Evolutionary conservation across 2,329 filamentous ascomycete species (phyloP).

Genomic region (Juglanconis oblonga): DNA sequence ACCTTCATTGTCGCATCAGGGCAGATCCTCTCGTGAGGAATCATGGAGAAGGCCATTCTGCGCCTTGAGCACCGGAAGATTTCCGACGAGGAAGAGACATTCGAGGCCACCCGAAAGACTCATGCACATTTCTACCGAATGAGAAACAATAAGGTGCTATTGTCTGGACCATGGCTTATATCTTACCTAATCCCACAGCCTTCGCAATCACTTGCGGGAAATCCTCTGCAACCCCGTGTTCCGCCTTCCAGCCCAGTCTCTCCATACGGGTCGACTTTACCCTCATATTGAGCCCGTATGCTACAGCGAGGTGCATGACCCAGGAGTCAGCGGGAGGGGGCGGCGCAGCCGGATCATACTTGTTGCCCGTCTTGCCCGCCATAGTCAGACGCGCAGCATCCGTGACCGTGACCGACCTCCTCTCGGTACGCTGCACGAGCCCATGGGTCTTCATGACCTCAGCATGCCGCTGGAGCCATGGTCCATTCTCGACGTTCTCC

Average conservation of each 20-base stretch:
- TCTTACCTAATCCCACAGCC: neutral
- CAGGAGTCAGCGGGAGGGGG: slow-evolving; percentile 8
- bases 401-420: slow-evolving; percentile 10
- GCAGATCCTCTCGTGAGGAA: too few relatives aligned
- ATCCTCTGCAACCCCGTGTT: neutral
- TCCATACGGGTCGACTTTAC: neutral
- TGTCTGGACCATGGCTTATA: neutral
- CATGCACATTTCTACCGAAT: too few relatives aligned
- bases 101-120: too few relatives aligned
- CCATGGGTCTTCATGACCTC: slow-evolving; percentile 11
- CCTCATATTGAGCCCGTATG: slow-evolving; percentile 6
- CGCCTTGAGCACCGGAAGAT: too few relatives aligned
- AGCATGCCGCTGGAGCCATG: neutral
- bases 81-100: too few relatives aligned
- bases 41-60: too few relatives aligned
- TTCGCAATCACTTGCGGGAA: neutral
- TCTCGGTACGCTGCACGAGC: slow-evolving; percentile 5
- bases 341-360: slow-evolving; percentile 9
- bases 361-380: neutral
- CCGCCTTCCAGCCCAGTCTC: slow-evolving; percentile 1
- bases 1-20: too few relatives aligned
- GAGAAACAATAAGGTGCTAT: too few relatives aligned
- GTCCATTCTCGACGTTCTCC: slow-evolving; percentile 9
- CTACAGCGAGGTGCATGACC: neutral
- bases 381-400: slow-evolving; percentile 1